phyloP scores from a whole-genome alignment of 2,329 filamentous ascomycete genomes.

The Talaromyces sp. region DNA sequence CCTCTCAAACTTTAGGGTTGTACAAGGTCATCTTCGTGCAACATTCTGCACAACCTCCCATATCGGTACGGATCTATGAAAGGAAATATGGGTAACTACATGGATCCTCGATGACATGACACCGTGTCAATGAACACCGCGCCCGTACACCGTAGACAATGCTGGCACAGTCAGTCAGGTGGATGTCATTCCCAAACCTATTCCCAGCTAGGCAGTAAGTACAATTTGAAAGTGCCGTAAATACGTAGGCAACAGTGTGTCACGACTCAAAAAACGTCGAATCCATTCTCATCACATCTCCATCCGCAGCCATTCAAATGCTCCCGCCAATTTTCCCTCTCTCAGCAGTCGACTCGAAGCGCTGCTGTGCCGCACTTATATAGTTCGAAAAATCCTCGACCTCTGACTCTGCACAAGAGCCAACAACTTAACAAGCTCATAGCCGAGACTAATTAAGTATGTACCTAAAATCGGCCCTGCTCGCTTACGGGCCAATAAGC shows the following conservation, averaged over 20 bases:
- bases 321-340: neutral
- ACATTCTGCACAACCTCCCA: neutral
- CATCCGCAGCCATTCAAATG: neutral
- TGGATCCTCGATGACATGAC: neutral
- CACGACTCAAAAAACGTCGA: neutral
- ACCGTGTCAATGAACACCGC: neutral
- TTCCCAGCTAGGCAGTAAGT: neutral
- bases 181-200: neutral
- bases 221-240: neutral
- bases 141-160: neutral
- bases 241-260: neutral
- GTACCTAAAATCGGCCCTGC: neutral
- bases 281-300: neutral
- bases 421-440: neutral
- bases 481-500: conserved; percentile 3
- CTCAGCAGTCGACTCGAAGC: neutral
- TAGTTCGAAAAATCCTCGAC: neutral
- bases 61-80: neutral
- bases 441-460: neutral
- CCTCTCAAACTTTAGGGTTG: neutral
- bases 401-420: neutral
- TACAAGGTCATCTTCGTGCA: neutral
- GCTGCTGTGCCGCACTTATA: conserved; percentile 14
- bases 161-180: neutral
- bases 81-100: neutral